Evolutionary conservation across 371 early-diverging fungal genomes (phyloP), one percentile per base, ranked within the genome.

Genomic region (Mortierella sp.): DNA sequence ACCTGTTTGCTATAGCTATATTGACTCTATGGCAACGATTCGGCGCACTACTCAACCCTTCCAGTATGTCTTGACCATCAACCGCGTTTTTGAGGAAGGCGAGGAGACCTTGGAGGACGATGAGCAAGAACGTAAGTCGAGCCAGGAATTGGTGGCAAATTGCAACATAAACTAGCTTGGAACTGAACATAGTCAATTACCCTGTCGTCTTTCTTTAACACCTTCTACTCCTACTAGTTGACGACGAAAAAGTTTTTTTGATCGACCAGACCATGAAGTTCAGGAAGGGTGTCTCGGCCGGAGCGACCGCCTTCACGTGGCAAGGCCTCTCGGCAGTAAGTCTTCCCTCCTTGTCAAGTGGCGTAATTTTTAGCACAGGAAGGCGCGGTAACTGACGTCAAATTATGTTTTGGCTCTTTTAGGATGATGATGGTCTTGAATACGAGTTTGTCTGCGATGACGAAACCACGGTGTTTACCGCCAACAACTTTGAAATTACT

Each of bases 61-160:
- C 88, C 94, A 95, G 74, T 93, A 89, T 77, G 87, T 91, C 72
- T 89, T 97, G 18, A 91, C 95, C 10, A 90, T 94, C 21, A 90
- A 89, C 55, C 92, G 96, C 29, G 84, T 93, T 21, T 91, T 91
- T 76, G 95, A 95, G 10, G 96, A 97, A 71, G 96, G 94, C 70
- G 96, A 96, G 74, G 93, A 89, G 38, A 90, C 91, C 16, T 84
- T 91, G 10, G 90, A 87, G 68, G 74, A 79, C 71, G 90, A 91
- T 7, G 89, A 88, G 10, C 76, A 71, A 54, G 88, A 89, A 29
- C 56, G 84, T 77, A 84, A 65, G 63, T 44, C 24, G 58, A 24
- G 27, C 2, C 41, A 21, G 29, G 0, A 74, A 41, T 21, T 55
- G 10, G 68, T 38, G 68, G 38, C 68, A 68, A 38, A 24, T 38